Evolutionary conservation across 345 rosid genomes (phyloP).

Genomic region (Boechera stricta): DNA sequence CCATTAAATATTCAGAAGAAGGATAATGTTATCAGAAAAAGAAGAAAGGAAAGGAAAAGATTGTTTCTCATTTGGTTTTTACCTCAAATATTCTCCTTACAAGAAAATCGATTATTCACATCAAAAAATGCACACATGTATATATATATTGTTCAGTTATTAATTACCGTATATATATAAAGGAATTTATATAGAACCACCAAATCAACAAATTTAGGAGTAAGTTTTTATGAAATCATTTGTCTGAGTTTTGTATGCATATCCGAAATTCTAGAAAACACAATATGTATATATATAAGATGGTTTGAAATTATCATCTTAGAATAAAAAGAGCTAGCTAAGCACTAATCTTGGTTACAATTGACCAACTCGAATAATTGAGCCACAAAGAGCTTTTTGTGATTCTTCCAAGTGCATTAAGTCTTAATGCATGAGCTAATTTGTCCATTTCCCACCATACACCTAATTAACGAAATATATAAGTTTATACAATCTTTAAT

Average conservation of each 20-base stretch:
- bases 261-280: neutral
- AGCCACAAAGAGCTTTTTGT: slow-evolving; percentile 40
- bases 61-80: too few relatives aligned
- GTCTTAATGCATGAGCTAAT: slow-evolving; percentile 50
- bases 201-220: neutral
- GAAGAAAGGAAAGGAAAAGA: neutral
- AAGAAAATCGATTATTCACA: slow-evolving; percentile 15
- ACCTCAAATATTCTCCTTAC: neutral
- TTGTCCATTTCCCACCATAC: slow-evolving; percentile 50
- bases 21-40: neutral
- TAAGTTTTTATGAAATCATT: neutral
- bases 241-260: neutral
- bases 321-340: slow-evolving; percentile 21
- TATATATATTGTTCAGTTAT: neutral
- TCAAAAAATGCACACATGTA: slow-evolving; percentile 17
- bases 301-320: neutral
- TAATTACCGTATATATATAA: neutral
- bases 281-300: neutral
- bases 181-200: neutral
- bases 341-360: slow-evolving; percentile 43
- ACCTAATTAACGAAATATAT: slow-evolving; percentile 38
- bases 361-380: slow-evolving; percentile 45
- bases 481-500: slow-evolving; percentile 18
- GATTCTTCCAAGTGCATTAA: slow-evolving; percentile 46
- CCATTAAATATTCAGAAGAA: slow-evolving; percentile 7